Evolutionary conservation across 192 early-diverging fungal species (phyloP).

Genomic region (Pilobolus umbonatus): DNA sequence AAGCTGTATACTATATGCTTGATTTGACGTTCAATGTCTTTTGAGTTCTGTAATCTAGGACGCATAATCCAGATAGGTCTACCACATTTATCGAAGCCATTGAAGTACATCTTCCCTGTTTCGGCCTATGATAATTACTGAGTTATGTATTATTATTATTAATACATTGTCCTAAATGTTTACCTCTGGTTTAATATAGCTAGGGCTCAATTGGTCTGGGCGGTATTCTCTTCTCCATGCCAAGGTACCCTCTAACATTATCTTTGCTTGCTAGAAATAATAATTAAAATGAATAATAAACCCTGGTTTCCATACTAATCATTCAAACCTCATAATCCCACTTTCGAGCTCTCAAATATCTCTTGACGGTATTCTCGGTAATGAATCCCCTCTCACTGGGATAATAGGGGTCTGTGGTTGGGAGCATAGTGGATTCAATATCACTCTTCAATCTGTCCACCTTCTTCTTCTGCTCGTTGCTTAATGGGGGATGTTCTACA

Average conservation of each 20-base stretch:
- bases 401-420: constrained; percentile 27
- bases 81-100: constrained; percentile 75
- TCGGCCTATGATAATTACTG: constrained; percentile 44
- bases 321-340: constrained; percentile 33
- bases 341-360: constrained; percentile 38
- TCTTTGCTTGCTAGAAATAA: constrained; percentile 40
- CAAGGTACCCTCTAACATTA: constrained; percentile 67
- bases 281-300: background rate
- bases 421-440: constrained; percentile 18
- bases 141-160: background rate
- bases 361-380: constrained; percentile 29
- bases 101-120: constrained; percentile 81
- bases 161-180: background rate
- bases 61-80: constrained; percentile 76
- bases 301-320: background rate
- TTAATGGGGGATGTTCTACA: constrained; percentile 11
- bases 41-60: constrained; percentile 77
- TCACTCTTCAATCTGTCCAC: constrained; percentile 19
- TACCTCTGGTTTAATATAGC: constrained; percentile 73
- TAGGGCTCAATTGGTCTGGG: constrained; percentile 64
- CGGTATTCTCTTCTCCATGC: constrained; percentile 72
- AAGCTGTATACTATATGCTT: constrained; percentile 79
- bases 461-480: constrained; percentile 22
- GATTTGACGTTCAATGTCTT: constrained; percentile 66
- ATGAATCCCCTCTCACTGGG: constrained; percentile 32